Percentiles rank a stretch among this genome's conserved stretches.
Conservation (phyloP, 176 grass and related monocot genomes). For the Oropetium thomaeum region DNA sequence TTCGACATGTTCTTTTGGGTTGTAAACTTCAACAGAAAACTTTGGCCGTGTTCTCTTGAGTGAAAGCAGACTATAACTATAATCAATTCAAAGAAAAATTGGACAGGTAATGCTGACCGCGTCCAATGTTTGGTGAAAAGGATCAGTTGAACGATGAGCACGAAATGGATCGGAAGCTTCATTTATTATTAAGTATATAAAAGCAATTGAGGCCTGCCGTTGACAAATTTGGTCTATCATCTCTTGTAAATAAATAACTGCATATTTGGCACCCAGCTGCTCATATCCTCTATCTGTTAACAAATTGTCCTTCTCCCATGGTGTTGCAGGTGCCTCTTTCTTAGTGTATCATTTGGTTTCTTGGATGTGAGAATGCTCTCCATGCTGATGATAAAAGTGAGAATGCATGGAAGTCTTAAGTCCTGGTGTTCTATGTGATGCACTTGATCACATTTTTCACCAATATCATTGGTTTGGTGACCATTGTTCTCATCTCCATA, state of each 20-base stretch:
- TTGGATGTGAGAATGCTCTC: constrained; percentile 1
- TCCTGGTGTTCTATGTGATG: constrained; percentile 42
- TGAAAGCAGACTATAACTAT: not conserved
- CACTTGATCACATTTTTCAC: constrained; percentile 58
- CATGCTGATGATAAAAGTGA: constrained; percentile 37
- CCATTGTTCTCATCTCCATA: constrained; percentile 73
- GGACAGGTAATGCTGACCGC: constrained; percentile 3
- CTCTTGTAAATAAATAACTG: constrained; percentile 6
- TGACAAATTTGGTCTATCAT: constrained; percentile 3
- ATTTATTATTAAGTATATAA: not conserved
- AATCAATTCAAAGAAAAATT: not conserved
- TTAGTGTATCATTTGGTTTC: not conserved
- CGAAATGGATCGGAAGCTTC: constrained; percentile 9
- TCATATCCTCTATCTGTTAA: not conserved
- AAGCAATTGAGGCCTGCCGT: not conserved
- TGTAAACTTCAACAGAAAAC: not conserved
- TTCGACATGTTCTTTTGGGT: not conserved
- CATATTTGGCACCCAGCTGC: not conserved
- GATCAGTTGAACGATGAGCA: constrained; percentile 13
- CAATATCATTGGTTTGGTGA: constrained; percentile 80
- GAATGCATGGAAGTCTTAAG: constrained; percentile 36
- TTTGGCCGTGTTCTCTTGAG: not conserved
- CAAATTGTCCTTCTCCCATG: not conserved
- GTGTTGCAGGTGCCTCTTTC: constrained; percentile 28
- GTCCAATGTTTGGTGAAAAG: constrained; percentile 30